Conservation (phyloP, 106 monocot species). For the Ottelia alismoides region DNA sequence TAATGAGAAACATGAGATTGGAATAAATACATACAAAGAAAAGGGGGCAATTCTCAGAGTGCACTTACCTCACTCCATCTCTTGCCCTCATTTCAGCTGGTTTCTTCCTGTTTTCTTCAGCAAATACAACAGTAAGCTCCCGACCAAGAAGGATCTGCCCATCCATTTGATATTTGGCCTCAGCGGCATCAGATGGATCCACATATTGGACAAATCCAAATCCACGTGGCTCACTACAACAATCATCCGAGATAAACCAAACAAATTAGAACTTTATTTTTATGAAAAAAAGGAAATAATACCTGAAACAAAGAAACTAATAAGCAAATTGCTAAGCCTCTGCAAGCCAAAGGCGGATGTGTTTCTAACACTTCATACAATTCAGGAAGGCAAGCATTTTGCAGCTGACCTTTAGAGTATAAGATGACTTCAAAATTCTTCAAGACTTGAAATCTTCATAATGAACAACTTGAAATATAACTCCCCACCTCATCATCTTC, state of each 20-base stretch:
- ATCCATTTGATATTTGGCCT: slow-evolving; percentile 2
- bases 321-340: no score
- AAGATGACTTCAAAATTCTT: slow-evolving; percentile 3
- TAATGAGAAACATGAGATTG: no score
- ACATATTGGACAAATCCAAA: slow-evolving; percentile 2
- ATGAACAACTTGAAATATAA: not conserved
- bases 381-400: not conserved
- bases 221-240: slow-evolving; percentile 2
- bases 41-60: no score
- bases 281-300: not conserved
- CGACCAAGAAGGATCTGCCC: not conserved
- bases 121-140: slow-evolving; percentile 3
- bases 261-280: not conserved
- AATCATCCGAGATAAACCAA: not conserved
- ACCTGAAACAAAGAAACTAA: not conserved
- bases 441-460: not conserved
- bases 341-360: no score
- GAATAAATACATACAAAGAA: no score
- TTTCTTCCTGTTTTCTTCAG: not conserved
- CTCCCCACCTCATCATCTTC: no score
- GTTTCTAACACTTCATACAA: not conserved
- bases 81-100: slow-evolving; percentile 2
- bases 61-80: not conserved
- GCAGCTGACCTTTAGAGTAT: not conserved
- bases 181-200: not conserved